Evolutionary conservation across 257 asterid genomes (phyloP), one percentile per base, ranked within the genome.

Genomic region (Solanum chiquidenum): DNA sequence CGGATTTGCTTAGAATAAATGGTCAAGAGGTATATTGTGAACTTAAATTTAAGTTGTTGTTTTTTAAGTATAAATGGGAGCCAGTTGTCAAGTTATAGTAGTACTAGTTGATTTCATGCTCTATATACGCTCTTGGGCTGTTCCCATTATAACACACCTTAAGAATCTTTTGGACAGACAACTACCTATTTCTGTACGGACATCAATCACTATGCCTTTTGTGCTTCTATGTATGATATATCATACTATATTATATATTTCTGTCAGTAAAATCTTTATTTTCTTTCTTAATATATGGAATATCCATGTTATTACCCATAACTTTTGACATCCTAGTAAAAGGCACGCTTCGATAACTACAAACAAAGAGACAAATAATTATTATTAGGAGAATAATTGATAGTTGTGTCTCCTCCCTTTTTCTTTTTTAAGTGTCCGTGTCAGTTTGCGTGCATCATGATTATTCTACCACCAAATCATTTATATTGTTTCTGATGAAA

Each of bases 101-200:
- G 88, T 49, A 49, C 9, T 88, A 87, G 83, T 64, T 79, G 33
- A 69, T 72, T 60, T 35, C 71, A 21, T 77, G 86, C 86, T 85
- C 71, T 91, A 89, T 91, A 89, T 34, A 25, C 83, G 25, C 9
- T 52, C 88, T 80, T 88, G 87, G 37, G 86, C 5, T 93, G 95
- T 88, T 90, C 89, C 93, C 95, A 89, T 90, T 66, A 37, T 66
- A 69, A 83, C 86, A 90, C 88, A 89, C 90, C 90, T 76, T 9
- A 27, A 75, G 94, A 91, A 89, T 93, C 93, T 92, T 91, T 89
- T 87, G 49, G 52, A 75, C 88, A 84, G 38, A 87, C 12, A 71
- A 71, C 21, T 27, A 25, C 31, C 14, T 46, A 83, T 40, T 44
- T 71, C 69, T 88, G 94, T 92, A 93, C 93, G 91, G 93, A 88